Evolutionary conservation across 1,284 basidiomycete species (phyloP), one percentile per base, ranked within the genome.

Genomic region (Heliocybe sulcata): DNA sequence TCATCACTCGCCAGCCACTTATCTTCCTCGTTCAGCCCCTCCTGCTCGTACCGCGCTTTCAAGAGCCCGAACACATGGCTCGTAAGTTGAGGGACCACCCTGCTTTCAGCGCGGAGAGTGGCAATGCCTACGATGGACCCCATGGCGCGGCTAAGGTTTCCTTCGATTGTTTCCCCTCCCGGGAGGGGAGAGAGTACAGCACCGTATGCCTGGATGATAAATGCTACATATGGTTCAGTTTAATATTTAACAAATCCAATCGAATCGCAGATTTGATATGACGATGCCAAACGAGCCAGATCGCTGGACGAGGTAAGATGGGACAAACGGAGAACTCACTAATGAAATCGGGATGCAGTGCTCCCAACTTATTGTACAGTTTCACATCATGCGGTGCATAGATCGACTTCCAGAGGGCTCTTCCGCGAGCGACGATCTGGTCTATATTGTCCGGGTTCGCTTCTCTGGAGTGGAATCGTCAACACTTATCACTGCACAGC

Each of bases 171-270:
- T 55, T 49, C 69, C 56, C 69, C 77, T 63, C 76, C 82, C 61
- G 87, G 79, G 62, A 88, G 70, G 63, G 90, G 92, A 54, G 92
- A 76, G 61, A 98, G 85, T 19, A 98, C 81, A 20, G 88, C 77
- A 58, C 94, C 94, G 71, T 99, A 99, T 58, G 85, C 83, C 69
- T 92, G 85, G 74, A 98, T 90, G 69, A 99, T 97, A 75, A 96
- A 96, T 58, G 90, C 89, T 92, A 63, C 22, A 49, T 26, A 29
- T 49, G 47, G 27, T 49, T 49, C 47, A 49, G 27, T 49, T 49
- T 42, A 42, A 42, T 42, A 42, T 6, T 42, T 16, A 16, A 42
- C 19, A 20, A 6, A 16, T 42, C 38, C 38, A 42, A 20, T n/a
- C n/a, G 33, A 35, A 35, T 16, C 38, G 12, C 38, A 42, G 38